Evolutionary conservation across 176 grass and related monocot genomes (phyloP), one percentile per base, ranked within the genome.

Genomic region (Eleusine coracana): DNA sequence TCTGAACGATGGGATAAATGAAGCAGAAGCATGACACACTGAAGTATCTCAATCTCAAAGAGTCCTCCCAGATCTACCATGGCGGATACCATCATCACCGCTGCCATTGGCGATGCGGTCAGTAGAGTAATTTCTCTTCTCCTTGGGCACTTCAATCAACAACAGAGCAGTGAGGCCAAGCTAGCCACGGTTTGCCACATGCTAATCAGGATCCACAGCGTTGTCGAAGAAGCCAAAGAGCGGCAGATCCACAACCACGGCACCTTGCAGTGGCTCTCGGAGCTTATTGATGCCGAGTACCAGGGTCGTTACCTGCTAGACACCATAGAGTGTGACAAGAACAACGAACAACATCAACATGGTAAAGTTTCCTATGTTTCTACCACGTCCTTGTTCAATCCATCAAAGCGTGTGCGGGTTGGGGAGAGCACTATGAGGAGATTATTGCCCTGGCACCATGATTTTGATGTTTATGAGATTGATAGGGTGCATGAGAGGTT

Each of bases 201-300:
- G 27, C 48, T 86, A 0, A 11, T 86, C 50, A 81, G 66, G 70
- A 80, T 86, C 17, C 77, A 86, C 1, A 75, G 61, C 40, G 77
- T 66, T 14, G 71, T 87, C 1, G 62, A 87, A 51, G 85, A 87
- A 41, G 78, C 85, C 40, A 62, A 46, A 42, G 71, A 50, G 15
- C 74, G n/a, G 28, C 78, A 82, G 21, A 87, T 87, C 63, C 59
- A 64, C 0, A 87, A 87, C 66, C 28, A 44, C 0, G 86, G 66
- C 45, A 71, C 25, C 5, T 73, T 87, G 13, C 18, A 55, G 56
- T 78, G 80, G 86, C 86, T 83, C 0, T 66, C 73, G 0, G 58
- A 88, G 60, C 72, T 84, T 49, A 76, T 76, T 4, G 5, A 44
- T 3, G 10, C 23, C 18, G 51, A 40, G 20, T n/a, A n/a, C 20